Evolutionary conservation across 176 grass and related monocot species (phyloP), one percentile per base, ranked within the genome.

Genomic region (Phoenix dactylifera): DNA sequence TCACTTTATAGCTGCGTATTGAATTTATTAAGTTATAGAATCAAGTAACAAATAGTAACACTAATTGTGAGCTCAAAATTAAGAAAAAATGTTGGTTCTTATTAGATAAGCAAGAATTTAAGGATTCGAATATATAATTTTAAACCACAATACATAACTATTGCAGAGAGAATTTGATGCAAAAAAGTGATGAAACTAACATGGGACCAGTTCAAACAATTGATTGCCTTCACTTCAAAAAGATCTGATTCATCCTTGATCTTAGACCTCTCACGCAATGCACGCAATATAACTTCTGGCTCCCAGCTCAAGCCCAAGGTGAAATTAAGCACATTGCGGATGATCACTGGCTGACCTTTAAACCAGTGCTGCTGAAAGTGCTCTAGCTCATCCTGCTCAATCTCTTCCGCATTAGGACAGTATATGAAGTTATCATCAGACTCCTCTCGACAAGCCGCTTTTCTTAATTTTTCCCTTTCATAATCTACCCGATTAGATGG

Each of bases 181-280:
- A 39, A 7, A 39, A 39, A 12, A 12, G 7, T 39, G 35, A 39
- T 39, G 4, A 55, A 6, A 81, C 56, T 56, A 15, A 95, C 89
- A 85, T 95, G 73, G 62, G 69, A 78, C 76, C 76, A 89, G 83
- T 95, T 82, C 76, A 95, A 79, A 54, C 90, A 95, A 57, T 95
- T 85, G 48, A 95, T 50, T 18, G 76, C 85, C 44, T 24, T 73
- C 28, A 95, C 82, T 52, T 54, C 18, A 24, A 84, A 68, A 10
- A 75, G 66, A 51, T 89, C 71, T 24, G 81, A 70, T 71, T 63
- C 61, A 28, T 10, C 67, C 22, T 72, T 70, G 22, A 52, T 48
- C 29, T 79, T 32, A 28, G 55, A 64, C 70, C 15, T 95, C 76
- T 90, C 79, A 30, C 83, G 72, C 61, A 96, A 58, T 58, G 86